Evolutionary conservation across 495 filamentous ascomycete genomes (phyloP), one percentile per base, ranked within the genome.

Genomic region (Glutinoglossum americanum): DNA sequence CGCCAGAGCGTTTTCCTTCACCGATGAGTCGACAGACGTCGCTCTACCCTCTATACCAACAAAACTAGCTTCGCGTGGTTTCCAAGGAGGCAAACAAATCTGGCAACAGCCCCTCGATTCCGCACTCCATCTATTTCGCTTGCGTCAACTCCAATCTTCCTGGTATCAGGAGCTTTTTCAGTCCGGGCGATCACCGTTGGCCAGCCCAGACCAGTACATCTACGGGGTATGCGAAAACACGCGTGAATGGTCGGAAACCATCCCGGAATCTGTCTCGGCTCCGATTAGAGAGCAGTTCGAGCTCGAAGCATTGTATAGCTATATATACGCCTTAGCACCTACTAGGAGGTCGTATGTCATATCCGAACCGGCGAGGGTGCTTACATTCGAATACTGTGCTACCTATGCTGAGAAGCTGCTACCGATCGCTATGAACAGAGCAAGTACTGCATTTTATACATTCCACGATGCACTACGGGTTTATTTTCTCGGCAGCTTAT

Each of bases 131-230:
- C 73, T 90, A 2, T 85, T 90, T 62, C 76, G 77, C 59, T 77
- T 97, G 2, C 82, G 89, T 21, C 77, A 80, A 54, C 73, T 83
- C 47, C 78, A 94, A 63, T 95, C 90, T 0, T 69, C 70, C 23
- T 90, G 83, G 72, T 97, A 95, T 61, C 85, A 89, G 61, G 75
- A 79, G 25, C 77, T 93, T 37, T 87, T 88, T 63, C 83, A 88
- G 61, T 81, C 78, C 26, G 77, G 80, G 25, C 75, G 76, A 8
- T 71, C 76, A n/a, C 76, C 74, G 15, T 72, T 82, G n/a, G 72
- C 78, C 27, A 73, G 85, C 39, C 65, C 81, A 0, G 65, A 75
- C 19, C 68, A 71, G 0, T 80, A 80, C 61, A 78, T 80, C 39
- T 82, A 80, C 75, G 72, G 73, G 57, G 75, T 81, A 62, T 83